A percentile compares a stretch with the other conserved stretches of the same genome.
Evolutionary conservation across 306 rosid species (phyloP).

Genomic region (Astragalus glycyphyllos): DNA sequence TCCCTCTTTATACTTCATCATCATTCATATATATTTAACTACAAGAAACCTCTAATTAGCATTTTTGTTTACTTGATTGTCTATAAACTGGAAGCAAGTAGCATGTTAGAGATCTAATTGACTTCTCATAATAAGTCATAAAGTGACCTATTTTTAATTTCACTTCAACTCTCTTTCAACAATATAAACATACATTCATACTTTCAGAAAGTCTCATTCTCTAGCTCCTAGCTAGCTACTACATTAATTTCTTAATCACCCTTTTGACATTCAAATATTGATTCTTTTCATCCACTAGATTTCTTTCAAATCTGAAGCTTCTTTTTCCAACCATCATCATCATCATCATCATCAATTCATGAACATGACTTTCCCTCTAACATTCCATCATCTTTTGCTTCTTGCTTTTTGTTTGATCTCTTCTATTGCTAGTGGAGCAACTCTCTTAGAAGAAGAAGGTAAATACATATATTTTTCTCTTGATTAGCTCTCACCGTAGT

Average conservation of each 20-base stretch:
- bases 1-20: not conserved
- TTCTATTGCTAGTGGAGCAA: slow-evolving; percentile 41
- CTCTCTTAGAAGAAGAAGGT: slow-evolving; percentile 44
- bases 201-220: not conserved
- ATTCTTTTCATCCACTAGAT: not conserved
- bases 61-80: not conserved
- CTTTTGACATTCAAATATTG: slow-evolving; percentile 1
- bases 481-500: not conserved
- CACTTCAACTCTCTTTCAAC: slow-evolving; percentile 7
- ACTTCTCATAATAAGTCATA: not conserved
- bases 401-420: slow-evolving; percentile 26
- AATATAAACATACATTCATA: not conserved
- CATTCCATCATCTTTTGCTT: slow-evolving; percentile 28
- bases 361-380: slow-evolving; percentile 21
- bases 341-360: no score
- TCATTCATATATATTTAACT: slow-evolving; percentile 34
- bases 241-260: not conserved
- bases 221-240: not conserved
- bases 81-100: slow-evolving; percentile 35
- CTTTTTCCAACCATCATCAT: not conserved
- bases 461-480: not conserved
- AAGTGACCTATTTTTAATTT: not conserved
- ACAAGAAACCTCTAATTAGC: slow-evolving; percentile 26
- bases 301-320: slow-evolving; percentile 5
- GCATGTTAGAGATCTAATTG: slow-evolving; percentile 31